Base-by-base conservation (phyloP, 345 rosid species). In the Iberis pinnata region DNA sequence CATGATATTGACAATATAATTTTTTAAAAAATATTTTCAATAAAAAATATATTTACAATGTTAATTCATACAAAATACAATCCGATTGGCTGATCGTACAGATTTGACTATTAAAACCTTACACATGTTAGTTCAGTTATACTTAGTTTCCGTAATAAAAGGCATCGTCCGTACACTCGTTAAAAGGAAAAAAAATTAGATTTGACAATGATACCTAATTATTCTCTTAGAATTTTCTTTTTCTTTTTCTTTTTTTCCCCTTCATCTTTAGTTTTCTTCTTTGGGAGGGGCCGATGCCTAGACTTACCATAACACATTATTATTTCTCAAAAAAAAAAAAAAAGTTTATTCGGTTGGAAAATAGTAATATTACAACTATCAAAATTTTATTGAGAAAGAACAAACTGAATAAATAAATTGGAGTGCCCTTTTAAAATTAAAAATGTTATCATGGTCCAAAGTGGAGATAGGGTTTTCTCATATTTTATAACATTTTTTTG, bases 381-480 rank as follows among this genome's bases (percentile, higher is more conserved):
- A 50, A 44, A 52, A 6, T 1, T 33, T 18, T n/a, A 24, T 20
- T 37, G 25, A 49, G 49, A 55, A 37, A 16, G 1, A 67, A 59
- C 3, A 43, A 13, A 59, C 22, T 18, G 4, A 14, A 5, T 29
- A 18, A 57, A 65, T 31, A 16, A 32, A 43, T 20, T 18, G 42
- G 48, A 43, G 42, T 18, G 53, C 12, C 53, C 53, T 36, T 65
- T 52, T 9, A 5, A 44, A 58, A 43, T 58, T 13, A 9, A 38
- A 14, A 27, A 67, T 59, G 22, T 67, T 59, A 67, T 67, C 71
- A 59, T 67, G 56, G 50, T 59, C 49, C 56, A 52, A 59, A 59
- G 65, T 66, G 70, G 60, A 59, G 70, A 66, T 66, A 59, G 50
- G 49, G 31, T 60, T 67, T n/a, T 59, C 44, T 46, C 12, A 9